phyloP scores from a whole-genome alignment of 108 stramenopile genomes.

The Mediolabrus comicus region DNA sequence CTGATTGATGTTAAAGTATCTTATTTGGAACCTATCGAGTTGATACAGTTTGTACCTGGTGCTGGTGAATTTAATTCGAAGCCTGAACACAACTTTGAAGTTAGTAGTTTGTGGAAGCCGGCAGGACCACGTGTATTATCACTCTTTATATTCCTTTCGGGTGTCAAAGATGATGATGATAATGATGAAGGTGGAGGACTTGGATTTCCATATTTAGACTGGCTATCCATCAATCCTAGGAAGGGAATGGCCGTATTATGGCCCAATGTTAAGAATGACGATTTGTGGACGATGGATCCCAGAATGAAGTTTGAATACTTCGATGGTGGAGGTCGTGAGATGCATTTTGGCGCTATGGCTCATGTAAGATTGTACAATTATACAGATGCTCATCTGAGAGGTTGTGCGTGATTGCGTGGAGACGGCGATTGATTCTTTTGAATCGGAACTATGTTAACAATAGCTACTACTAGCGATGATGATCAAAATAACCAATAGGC shows the following conservation, averaged over 20 bases:
- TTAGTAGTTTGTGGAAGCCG: constrained; percentile 42
- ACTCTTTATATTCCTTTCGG: constrained; percentile 41
- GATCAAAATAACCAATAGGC: too few relatives aligned
- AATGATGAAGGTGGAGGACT: constrained; percentile 21
- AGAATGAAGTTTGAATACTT: constrained; percentile 34
- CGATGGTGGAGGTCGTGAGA: neutral
- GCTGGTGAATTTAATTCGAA: neutral
- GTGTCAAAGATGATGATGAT: neutral
- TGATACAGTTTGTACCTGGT: constrained; percentile 7
- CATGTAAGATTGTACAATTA: constrained; percentile 36
- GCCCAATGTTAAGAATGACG: constrained; percentile 35
- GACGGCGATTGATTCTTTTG: neutral
- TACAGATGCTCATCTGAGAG: constrained; percentile 24
- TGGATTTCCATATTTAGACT: constrained; percentile 55
- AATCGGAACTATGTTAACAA: too few relatives aligned
- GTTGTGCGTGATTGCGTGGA: constrained; percentile 28
- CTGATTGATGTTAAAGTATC: constrained; percentile 17
- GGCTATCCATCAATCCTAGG: constrained; percentile 33
- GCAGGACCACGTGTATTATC: constrained; percentile 49
- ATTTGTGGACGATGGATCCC: constrained; percentile 22
- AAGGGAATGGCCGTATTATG: constrained; percentile 37
- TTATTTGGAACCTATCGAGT: constrained; percentile 41
- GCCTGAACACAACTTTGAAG: constrained; percentile 35
- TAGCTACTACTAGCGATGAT: too few relatives aligned
- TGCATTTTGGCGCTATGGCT: constrained; percentile 9